A percentile compares a stretch with the other conserved stretches of the same genome.
phyloP scores from a whole-genome alignment of 345 rosid species.

The Dimocarpus longan region DNA sequence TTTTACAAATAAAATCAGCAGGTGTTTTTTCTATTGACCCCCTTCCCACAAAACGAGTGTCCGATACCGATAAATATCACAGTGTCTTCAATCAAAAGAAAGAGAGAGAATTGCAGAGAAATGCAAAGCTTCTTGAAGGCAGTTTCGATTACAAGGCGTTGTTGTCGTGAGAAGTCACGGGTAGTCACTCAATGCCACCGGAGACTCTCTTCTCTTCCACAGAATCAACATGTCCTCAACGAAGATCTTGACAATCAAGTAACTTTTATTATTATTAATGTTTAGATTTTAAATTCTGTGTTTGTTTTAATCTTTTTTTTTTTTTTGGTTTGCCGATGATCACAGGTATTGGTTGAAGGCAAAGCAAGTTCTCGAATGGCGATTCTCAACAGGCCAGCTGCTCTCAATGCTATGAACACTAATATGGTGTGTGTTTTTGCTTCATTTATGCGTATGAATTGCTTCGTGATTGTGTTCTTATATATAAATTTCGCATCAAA shows the following conservation, averaged over 20 bases:
- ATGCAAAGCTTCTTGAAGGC: constrained; percentile 40
- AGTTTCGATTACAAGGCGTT: constrained; percentile 38
- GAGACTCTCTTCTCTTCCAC: constrained; percentile 45
- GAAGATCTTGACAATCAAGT: constrained; percentile 65
- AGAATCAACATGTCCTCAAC: constrained; percentile 30
- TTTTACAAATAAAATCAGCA: no score
- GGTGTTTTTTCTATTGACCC: no score
- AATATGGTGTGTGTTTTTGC: constrained; percentile 50
- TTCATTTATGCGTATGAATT: not conserved
- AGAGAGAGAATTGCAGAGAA: not conserved
- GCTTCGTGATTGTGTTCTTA: not conserved
- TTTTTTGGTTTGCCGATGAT: not conserved
- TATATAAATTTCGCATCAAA: not conserved
- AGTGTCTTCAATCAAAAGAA: no score
- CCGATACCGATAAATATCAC: no score
- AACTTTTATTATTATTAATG: not conserved
- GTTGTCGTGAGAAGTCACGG: constrained; percentile 24
- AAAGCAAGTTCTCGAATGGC: constrained; percentile 70
- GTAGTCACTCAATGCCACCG: constrained; percentile 21
- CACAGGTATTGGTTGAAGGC: constrained; percentile 77
- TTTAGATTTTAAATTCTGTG: not conserved
- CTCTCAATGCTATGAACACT: constrained; percentile 81
- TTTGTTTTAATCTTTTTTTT: not conserved
- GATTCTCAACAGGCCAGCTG: constrained; percentile 80
- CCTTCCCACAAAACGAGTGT: no score